A percentile compares a stretch with the other conserved stretches of the same genome.
Conservation (phyloP, 768 basidiomycete species). For the Pisolithus albus region DNA sequence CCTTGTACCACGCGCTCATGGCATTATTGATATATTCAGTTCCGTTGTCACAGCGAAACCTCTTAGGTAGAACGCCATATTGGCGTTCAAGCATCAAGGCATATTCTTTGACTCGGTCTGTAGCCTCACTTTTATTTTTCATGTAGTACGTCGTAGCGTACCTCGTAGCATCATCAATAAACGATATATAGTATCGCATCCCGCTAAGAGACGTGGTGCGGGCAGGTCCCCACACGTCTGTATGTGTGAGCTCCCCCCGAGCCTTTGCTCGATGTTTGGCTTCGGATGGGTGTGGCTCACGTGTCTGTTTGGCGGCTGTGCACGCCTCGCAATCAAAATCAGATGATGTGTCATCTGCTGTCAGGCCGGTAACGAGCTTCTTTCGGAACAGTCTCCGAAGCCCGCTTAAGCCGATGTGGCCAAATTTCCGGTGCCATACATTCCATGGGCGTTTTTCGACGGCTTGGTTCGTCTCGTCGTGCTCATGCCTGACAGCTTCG, state of each 20-base stretch:
- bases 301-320: too few relatives aligned
- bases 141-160: background rate
- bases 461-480: too few relatives aligned
- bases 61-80: background rate
- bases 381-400: too few relatives aligned
- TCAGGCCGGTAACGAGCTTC: too few relatives aligned
- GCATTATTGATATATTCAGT: background rate
- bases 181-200: background rate
- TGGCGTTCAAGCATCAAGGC: background rate
- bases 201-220: accelerated
- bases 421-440: too few relatives aligned
- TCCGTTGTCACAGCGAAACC: background rate
- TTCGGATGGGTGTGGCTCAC: background rate
- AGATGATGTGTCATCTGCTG: too few relatives aligned
- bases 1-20: background rate
- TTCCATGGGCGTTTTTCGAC: too few relatives aligned
- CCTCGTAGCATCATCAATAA: background rate
- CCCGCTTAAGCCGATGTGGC: too few relatives aligned
- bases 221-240: slow-evolving; percentile 4
- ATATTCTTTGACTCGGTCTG: background rate
- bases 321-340: too few relatives aligned
- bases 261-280: accelerated
- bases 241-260: slow-evolving; percentile 2
- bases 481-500: too few relatives aligned
- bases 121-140: background rate